Percentiles rank a stretch among this genome's conserved stretches.
phyloP scores from a whole-genome alignment of 129 eudicot genomes.

The Helianthus tuberosus region DNA sequence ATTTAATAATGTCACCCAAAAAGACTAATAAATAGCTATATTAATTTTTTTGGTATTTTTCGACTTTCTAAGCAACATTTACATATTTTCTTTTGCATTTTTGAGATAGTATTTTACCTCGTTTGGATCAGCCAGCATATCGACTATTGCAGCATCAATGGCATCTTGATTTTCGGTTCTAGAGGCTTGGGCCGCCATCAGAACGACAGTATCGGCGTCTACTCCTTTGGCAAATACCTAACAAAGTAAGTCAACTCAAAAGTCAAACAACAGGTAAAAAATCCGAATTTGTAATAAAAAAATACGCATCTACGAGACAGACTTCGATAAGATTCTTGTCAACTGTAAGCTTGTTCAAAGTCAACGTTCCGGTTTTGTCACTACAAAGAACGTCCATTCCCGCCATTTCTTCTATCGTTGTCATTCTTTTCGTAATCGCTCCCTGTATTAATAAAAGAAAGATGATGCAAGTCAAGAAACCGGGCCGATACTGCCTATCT shows the following conservation, averaged over 20 bases:
- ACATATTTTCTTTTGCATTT: not conserved
- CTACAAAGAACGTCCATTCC: conserved; percentile 99
- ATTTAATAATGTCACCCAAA: not conserved
- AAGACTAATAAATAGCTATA: no score
- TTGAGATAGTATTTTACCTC: conserved; percentile 51
- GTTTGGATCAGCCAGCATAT: conserved; percentile 96
- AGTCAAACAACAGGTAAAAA: conserved; percentile 13
- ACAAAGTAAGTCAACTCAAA: not conserved
- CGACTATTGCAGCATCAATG: conserved; percentile 93
- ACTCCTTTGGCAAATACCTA: conserved; percentile 93
- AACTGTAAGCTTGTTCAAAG: conserved; percentile 90
- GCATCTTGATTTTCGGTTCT: conserved; percentile 97
- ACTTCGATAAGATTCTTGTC: conserved; percentile 97
- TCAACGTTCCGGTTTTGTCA: conserved; percentile 95
- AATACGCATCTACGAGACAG: not conserved
- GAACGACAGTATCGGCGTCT: conserved; percentile 84
- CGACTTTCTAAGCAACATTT: not conserved
- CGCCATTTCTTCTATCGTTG: conserved; percentile 99
- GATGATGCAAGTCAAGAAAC: conserved; percentile 39
- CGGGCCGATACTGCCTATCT: no score
- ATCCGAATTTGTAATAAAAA: not conserved
- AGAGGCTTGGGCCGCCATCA: conserved; percentile 98
- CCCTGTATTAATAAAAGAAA: conserved; percentile 49
- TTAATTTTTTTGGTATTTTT: not conserved
- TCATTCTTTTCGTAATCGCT: conserved; percentile 98